Percentiles rank a stretch among this genome's conserved stretches.
phyloP scores from a whole-genome alignment of 371 early-diverging fungal species.

The Rhizomucor pusillus region DNA sequence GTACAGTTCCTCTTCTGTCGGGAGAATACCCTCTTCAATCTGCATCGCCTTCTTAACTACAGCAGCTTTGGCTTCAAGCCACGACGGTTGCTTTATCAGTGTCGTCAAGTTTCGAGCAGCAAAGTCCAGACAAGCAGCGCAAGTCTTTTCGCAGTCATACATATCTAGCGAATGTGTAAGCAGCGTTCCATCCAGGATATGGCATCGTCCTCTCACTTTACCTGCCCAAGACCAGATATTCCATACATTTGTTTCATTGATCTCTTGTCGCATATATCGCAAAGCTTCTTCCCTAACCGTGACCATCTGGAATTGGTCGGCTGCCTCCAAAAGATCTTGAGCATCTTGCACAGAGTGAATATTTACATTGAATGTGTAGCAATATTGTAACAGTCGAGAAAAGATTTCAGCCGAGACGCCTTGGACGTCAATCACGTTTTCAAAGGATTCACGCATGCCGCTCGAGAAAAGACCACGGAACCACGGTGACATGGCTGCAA shows the following conservation, averaged over 20 bases:
- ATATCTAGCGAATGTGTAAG: conserved; percentile 17
- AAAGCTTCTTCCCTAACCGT: conserved; percentile 51
- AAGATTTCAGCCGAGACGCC: conserved; percentile 47
- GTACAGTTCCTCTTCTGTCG: conserved; percentile 46
- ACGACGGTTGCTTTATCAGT: conserved; percentile 34
- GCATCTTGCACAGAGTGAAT: conserved; percentile 39
- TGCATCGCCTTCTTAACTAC: conserved; percentile 45
- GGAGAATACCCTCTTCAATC: conserved; percentile 45
- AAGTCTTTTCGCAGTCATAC: conserved; percentile 38
- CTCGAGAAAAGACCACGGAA: conserved; percentile 58
- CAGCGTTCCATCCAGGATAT: neutral
- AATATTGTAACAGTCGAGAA: conserved; percentile 42
- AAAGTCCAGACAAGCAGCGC: conserved; percentile 35
- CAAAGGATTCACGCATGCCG: conserved; percentile 60
- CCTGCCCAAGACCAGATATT: conserved; percentile 56
- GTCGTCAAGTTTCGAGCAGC: conserved; percentile 37
- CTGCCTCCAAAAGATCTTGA: conserved; percentile 46
- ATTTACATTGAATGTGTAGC: conserved; percentile 46
- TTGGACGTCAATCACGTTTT: conserved; percentile 42
- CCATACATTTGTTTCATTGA: conserved; percentile 49
- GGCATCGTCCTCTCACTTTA: conserved; percentile 5
- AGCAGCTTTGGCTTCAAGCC: conserved; percentile 44
- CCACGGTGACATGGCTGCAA: conserved; percentile 52
- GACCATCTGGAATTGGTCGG: conserved; percentile 50
- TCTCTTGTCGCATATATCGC: conserved; percentile 36